phyloP scores from a whole-genome alignment of 1,284 basidiomycete species.

The Termitomyces sp. region DNA sequence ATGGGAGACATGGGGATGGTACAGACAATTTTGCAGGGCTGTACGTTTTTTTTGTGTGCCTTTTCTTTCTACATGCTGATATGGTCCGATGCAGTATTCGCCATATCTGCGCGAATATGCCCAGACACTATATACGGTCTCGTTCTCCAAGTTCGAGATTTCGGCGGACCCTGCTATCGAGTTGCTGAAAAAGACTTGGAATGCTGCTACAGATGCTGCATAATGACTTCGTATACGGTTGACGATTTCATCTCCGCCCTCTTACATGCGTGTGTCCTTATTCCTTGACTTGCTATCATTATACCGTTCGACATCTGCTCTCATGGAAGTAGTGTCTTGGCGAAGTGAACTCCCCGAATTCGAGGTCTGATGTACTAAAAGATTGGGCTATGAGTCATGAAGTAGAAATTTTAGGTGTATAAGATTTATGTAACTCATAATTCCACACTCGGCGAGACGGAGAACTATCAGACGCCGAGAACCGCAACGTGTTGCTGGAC shows the following conservation, averaged over 20 bases:
- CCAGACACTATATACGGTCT: conserved; percentile 59
- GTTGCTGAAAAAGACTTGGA: conserved; percentile 64
- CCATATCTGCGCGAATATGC: conserved; percentile 69
- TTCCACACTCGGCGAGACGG: too few species aligned
- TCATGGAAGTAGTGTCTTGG: too few species aligned
- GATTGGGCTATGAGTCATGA: not conserved
- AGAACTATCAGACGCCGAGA: too few species aligned
- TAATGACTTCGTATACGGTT: not conserved
- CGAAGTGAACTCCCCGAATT: too few species aligned
- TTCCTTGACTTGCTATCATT: too few species aligned
- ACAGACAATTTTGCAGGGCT: conserved; percentile 74
- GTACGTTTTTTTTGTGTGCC: conserved; percentile 38
- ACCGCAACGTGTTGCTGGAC: too few species aligned
- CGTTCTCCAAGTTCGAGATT: conserved; percentile 56
- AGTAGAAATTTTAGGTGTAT: too few species aligned
- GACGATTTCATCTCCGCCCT: not conserved
- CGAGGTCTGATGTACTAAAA: too few species aligned
- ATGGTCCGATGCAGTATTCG: conserved; percentile 49
- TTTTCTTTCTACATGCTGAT: conserved; percentile 3
- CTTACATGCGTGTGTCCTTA: not conserved
- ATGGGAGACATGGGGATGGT: conserved; percentile 87
- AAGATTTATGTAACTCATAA: too few species aligned
- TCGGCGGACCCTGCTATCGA: conserved; percentile 51
- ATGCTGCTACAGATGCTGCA: conserved; percentile 46
- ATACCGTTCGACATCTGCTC: too few species aligned